A percentile compares a stretch with the other conserved stretches of the same genome.
Evolutionary conservation across 225 moss, liverwort and hornwort species (phyloP).

Genomic region (Bryum argenteum): DNA sequence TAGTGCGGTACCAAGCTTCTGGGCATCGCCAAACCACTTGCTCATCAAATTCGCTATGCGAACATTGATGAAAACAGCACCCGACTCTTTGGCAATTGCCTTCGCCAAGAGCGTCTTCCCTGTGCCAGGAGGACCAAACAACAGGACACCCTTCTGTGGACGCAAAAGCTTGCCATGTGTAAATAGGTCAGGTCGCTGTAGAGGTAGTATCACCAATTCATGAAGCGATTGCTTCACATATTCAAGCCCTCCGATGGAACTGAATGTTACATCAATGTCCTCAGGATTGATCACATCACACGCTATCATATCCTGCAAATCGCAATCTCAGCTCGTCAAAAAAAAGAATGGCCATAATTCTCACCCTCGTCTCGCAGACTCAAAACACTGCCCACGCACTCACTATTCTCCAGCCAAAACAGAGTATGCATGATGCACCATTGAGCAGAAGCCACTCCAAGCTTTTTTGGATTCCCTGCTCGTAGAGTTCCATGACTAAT

Average conservation of each 20-base stretch:
- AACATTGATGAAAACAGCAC: constrained; percentile 91
- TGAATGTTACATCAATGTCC: constrained; percentile 92
- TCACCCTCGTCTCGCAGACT: too few relatives aligned
- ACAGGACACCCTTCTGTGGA: constrained; percentile 87
- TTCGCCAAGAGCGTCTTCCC: constrained; percentile 89
- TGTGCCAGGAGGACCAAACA: constrained; percentile 90
- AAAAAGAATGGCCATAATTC: too few relatives aligned
- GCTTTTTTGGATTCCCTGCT: too few relatives aligned
- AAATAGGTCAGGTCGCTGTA: constrained; percentile 90
- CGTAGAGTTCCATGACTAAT: too few relatives aligned
- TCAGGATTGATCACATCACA: constrained; percentile 94
- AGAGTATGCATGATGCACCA: too few relatives aligned
- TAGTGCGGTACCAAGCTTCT: constrained; percentile 67
- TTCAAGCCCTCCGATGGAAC: constrained; percentile 87
- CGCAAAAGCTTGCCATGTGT: constrained; percentile 85
- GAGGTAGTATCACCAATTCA: constrained; percentile 87
- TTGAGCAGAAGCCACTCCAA: too few relatives aligned
- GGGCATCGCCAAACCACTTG: constrained; percentile 99
- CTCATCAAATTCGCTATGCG: constrained; percentile 90
- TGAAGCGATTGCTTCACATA: constrained; percentile 78
- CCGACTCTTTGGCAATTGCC: constrained; percentile 92
- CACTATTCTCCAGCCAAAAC: too few relatives aligned
- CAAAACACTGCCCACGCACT: too few relatives aligned
- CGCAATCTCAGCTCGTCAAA: constrained; percentile 2
- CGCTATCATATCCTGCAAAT: constrained; percentile 88